Evolutionary conservation across 371 early-diverging fungal genomes (phyloP).

Genomic region (Mortierella sp.): DNA sequence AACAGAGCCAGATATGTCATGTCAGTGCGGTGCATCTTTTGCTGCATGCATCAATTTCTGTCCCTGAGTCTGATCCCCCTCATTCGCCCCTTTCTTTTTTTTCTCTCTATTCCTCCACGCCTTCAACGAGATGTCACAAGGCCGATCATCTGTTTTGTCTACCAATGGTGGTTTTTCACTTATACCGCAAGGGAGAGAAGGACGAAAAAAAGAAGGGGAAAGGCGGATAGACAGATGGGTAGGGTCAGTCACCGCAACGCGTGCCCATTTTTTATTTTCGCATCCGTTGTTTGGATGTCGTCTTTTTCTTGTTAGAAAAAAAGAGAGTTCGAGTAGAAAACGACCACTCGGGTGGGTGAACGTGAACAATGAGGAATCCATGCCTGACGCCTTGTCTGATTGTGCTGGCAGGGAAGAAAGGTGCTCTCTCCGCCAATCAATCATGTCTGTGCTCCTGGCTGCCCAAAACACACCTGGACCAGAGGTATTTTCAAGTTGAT

Average conservation of each 20-base stretch:
- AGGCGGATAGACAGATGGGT: neutral
- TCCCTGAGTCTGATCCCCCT: neutral
- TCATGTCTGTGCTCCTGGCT: neutral
- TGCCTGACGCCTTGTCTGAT: neutral
- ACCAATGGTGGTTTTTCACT: neutral
- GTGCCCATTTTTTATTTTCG: neutral
- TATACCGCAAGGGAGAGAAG: neutral
- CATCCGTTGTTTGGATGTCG: neutral
- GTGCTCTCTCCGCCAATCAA: neutral
- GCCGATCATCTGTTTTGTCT: neutral
- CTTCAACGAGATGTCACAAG: neutral
- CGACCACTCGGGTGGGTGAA: neutral
- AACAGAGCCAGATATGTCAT: neutral
- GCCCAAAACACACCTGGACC: too few relatives aligned
- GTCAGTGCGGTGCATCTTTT: conserved; percentile 7
- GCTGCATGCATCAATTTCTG: neutral
- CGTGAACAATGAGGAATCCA: neutral
- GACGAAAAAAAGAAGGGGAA: conserved; percentile 11
- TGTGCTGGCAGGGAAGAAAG: neutral
- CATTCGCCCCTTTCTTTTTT: neutral
- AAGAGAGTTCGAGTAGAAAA: neutral
- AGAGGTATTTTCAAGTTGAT: too few relatives aligned
- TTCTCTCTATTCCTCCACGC: neutral
- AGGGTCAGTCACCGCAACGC: neutral
- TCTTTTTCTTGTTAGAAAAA: neutral